Conservation (phyloP, 176 grass and related monocot genomes). For the Leersia perrieri region DNA sequence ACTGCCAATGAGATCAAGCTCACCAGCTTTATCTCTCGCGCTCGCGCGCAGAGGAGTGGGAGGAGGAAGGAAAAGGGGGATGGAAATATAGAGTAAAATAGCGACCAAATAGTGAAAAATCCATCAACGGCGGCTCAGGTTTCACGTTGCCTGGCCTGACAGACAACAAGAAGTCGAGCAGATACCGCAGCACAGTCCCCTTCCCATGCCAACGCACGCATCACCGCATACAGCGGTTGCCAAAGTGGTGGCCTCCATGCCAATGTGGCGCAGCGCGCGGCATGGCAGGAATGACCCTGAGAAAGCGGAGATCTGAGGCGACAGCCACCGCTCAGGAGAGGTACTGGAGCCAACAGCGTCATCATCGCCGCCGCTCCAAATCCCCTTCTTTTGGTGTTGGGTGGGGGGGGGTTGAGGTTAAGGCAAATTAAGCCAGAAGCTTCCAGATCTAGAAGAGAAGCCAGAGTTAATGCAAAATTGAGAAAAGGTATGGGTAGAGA, state of each 20-base stretch:
- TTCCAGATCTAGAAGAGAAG: too few relatives aligned
- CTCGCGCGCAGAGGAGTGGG: too few relatives aligned
- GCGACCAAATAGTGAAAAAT: background rate
- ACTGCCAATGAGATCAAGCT: too few relatives aligned
- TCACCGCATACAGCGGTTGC: background rate
- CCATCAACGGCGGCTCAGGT: conserved; percentile 31
- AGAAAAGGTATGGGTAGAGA: background rate
- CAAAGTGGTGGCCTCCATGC: background rate
- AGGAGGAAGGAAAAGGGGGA: background rate
- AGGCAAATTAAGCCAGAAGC: too few relatives aligned
- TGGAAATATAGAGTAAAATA: background rate
- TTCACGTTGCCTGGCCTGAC: background rate
- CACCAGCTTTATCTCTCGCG: too few relatives aligned
- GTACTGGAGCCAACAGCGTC: background rate
- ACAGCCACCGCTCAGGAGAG: background rate
- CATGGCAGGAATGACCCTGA: background rate
- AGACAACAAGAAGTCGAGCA: background rate
- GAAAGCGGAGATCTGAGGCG: background rate
- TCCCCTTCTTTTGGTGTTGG: too few relatives aligned
- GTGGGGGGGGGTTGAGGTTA: too few relatives aligned
- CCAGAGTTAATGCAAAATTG: background rate
- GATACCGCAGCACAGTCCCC: conserved; percentile 14
- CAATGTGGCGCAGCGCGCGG: background rate
- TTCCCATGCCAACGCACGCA: background rate
- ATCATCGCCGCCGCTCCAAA: conserved; percentile 35